Evolutionary conservation across 1,284 basidiomycete genomes (phyloP).

Genomic region (Anthracocystis setariae): DNA sequence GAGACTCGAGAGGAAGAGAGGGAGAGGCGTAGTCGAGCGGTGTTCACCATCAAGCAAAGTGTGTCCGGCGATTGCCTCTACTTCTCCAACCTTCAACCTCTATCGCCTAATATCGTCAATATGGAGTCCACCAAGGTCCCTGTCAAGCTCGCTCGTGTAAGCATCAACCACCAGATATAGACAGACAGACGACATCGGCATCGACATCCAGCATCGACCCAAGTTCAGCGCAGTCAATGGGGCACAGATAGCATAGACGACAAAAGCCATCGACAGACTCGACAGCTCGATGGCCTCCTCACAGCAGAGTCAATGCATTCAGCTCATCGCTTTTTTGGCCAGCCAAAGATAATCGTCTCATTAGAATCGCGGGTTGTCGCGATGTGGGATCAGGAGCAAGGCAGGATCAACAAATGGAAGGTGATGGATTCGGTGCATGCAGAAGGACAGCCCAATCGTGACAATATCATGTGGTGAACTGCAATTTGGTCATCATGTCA

Average conservation of each 20-base stretch:
- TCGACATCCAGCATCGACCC: not conserved
- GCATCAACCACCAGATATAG: conserved; percentile 25
- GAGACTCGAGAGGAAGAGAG: no score
- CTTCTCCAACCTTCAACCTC: conserved; percentile 28
- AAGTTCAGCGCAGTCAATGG: not conserved
- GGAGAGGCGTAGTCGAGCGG: not conserved
- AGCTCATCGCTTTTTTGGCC: no score
- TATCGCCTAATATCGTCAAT: conserved; percentile 48
- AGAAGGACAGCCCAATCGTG: no score
- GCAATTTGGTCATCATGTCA: no score
- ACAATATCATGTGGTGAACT: no score
- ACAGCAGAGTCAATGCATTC: no score
- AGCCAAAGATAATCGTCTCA: no score
- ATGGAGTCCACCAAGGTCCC: conserved; percentile 57
- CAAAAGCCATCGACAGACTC: not conserved
- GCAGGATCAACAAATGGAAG: no score
- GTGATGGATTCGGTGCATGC: no score
- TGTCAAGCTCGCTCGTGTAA: conserved; percentile 57
- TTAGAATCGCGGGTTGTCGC: no score
- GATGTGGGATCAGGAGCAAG: no score
- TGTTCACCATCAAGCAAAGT: not conserved
- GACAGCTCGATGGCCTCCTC: no score
- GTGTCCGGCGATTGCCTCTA: conserved; percentile 27
- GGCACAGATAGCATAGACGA: not conserved
- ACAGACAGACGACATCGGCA: not conserved